Conservation (phyloP, 139 green algal genomes). For the Tetradesmus obliquus region DNA sequence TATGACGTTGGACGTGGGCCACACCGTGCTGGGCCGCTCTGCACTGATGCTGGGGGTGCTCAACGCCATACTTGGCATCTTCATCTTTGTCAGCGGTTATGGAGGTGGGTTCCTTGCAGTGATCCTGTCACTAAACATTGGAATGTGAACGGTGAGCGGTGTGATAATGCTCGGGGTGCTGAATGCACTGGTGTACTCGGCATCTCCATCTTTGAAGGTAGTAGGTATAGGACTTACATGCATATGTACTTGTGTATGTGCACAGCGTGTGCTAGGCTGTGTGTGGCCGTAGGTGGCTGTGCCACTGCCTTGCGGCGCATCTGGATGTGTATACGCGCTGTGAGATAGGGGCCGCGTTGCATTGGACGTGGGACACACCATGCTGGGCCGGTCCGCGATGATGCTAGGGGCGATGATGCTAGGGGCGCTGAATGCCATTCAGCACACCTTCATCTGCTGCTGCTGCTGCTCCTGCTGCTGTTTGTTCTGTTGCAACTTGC, state of each 20-base stretch:
- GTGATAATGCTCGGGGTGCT: too few species aligned
- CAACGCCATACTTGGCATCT: conserved; percentile 36
- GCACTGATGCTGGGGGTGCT: conserved; percentile 37
- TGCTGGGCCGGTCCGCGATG: conserved; percentile 26
- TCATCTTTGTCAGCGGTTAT: conserved; percentile 22
- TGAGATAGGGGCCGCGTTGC: neutral
- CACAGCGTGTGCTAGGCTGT: too few species aligned
- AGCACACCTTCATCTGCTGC: conserved; percentile 29
- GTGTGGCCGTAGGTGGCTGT: too few species aligned
- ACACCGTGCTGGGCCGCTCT: conserved; percentile 33
- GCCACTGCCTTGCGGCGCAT: too few species aligned
- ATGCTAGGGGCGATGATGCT: neutral
- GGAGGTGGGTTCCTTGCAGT: neutral
- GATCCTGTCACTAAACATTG: too few species aligned
- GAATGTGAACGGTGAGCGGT: too few species aligned
- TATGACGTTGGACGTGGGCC: conserved; percentile 31
- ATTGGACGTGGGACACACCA: conserved; percentile 43
- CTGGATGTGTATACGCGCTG: too few species aligned
- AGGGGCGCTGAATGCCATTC: conserved; percentile 30
- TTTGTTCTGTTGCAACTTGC: too few species aligned
- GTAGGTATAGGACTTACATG: too few species aligned
- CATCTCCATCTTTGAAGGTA: too few species aligned
- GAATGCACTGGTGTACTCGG: too few species aligned
- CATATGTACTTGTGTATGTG: too few species aligned
- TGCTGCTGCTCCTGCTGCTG: neutral